Percentiles rank a stretch among this genome's conserved stretches.
These are phyloP conservation scores for Phascolomyces articulosus DNA, from an alignment of 371 early-diverging fungal genomes.

Conservation along the genomic window DNA sequence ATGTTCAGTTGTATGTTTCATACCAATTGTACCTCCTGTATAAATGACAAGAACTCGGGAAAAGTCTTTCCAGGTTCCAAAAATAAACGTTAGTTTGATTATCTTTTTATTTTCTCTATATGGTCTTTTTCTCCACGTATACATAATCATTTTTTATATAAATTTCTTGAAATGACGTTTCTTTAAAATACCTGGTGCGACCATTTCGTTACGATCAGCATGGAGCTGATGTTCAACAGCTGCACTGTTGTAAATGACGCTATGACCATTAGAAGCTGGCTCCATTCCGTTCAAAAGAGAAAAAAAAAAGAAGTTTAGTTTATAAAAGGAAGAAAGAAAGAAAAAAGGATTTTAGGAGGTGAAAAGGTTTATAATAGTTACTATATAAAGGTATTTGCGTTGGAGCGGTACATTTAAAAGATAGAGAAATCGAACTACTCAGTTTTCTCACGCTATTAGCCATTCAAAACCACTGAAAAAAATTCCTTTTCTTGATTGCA, in stretches of 20 bases:
- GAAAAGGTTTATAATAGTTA: not conserved
- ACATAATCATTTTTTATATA: no score
- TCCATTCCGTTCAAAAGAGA: not conserved
- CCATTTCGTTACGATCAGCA: slow-evolving; percentile 54
- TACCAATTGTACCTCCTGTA: slow-evolving; percentile 96
- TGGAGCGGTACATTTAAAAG: not conserved
- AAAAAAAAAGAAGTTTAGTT: not conserved
- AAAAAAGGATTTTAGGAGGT: not conserved
- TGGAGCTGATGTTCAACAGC: slow-evolving; percentile 50
- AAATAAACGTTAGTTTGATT: no score
- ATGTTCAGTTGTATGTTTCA: slow-evolving; percentile 77
- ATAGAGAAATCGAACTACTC: not conserved
- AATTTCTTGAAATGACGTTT: no score
- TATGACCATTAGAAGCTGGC: not conserved
- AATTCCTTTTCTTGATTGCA: no score
- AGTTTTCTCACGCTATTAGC: not conserved
- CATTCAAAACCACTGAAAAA: not conserved
- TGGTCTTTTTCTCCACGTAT: no score
- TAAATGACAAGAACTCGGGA: slow-evolving; percentile 90
- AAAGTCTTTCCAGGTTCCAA: no score
- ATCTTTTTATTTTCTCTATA: no score
- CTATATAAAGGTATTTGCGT: not conserved
- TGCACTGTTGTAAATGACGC: slow-evolving; percentile 35
- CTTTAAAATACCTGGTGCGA: slow-evolving; percentile 41
- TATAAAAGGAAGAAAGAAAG: not conserved